These are phyloP conservation scores for Filosporella fistucella DNA, from an alignment of 495 filamentous ascomycete species.

Conservation along the genomic window DNA sequence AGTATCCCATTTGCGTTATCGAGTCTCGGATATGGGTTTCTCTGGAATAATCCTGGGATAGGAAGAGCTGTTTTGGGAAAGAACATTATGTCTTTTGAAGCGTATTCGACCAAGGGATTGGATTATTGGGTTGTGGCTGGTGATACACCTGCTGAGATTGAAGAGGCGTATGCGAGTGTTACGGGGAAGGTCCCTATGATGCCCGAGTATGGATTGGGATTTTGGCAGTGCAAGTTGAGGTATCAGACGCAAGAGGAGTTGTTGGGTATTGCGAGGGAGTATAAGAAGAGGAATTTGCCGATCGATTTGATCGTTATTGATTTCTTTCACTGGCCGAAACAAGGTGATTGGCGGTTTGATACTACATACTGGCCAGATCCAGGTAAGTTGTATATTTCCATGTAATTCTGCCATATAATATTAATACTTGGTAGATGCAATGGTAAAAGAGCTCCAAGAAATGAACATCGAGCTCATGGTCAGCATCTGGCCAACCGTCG, in stretches of 20 bases:
- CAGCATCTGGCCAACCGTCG: conserved; percentile 56
- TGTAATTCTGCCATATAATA: background rate
- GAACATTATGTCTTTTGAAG: conserved; percentile 56
- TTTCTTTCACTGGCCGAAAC: conserved; percentile 57
- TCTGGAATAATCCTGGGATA: conserved; percentile 56
- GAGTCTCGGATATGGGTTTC: conserved; percentile 49
- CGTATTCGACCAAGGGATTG: conserved; percentile 43
- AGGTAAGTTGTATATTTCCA: conserved; percentile 23
- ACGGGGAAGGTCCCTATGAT: conserved; percentile 55
- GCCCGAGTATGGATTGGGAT: conserved; percentile 58
- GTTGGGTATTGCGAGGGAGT: conserved; percentile 47
- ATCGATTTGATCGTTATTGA: conserved; percentile 56
- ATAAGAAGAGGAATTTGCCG: conserved; percentile 42
- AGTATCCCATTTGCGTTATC: conserved; percentile 52
- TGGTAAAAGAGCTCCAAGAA: conserved; percentile 48
- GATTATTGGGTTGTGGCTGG: conserved; percentile 58
- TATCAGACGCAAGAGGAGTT: conserved; percentile 57
- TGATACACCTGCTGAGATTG: conserved; percentile 46
- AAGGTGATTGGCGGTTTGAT: conserved; percentile 57
- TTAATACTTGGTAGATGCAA: conserved; percentile 32
- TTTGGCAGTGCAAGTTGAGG: conserved; percentile 59
- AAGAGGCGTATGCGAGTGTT: conserved; percentile 42
- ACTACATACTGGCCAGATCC: conserved; percentile 53
- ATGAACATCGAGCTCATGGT: conserved; percentile 55
- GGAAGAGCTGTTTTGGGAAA: conserved; percentile 51